These are phyloP conservation scores for Saturnispora galanensis DNA, from an alignment of 805 yeast species.

Conservation along the genomic window DNA sequence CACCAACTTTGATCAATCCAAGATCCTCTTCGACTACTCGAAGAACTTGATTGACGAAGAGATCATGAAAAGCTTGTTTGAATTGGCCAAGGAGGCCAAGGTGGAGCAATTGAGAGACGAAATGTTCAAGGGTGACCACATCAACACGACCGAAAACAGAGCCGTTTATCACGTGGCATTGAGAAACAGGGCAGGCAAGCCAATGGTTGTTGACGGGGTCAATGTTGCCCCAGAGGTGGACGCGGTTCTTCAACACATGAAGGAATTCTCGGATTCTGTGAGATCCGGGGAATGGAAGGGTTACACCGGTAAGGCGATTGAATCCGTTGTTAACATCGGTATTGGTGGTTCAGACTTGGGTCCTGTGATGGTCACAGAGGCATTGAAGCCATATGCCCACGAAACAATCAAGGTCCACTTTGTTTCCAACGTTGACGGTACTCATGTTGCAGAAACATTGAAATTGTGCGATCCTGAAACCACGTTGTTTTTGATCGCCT, in stretches of 20 bases:
- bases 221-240: slow-evolving; percentile 91
- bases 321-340: slow-evolving; percentile 94
- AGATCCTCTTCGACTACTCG: slow-evolving; percentile 89
- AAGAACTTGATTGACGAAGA: slow-evolving; percentile 89
- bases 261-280: slow-evolving; percentile 82
- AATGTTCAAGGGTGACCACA: slow-evolving; percentile 87
- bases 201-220: slow-evolving; percentile 81
- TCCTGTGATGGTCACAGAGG: slow-evolving; percentile 99
- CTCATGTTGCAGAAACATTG: slow-evolving; percentile 88
- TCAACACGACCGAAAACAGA: slow-evolving; percentile 91
- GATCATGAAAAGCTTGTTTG: slow-evolving; percentile 53
- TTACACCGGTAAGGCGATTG: slow-evolving; percentile 88
- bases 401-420: slow-evolving; percentile 74
- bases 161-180: slow-evolving; percentile 97
- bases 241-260: slow-evolving; percentile 88
- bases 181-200: slow-evolving; percentile 81
- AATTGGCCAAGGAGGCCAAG: slow-evolving; percentile 83
- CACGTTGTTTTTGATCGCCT: slow-evolving; percentile 84
- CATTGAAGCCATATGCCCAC: slow-evolving; percentile 80
- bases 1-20: slow-evolving; percentile 75
- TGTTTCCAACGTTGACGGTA: slow-evolving; percentile 98
- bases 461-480: slow-evolving; percentile 77
- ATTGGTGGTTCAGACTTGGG: slow-evolving; percentile 99
- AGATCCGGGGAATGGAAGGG: slow-evolving; percentile 96
- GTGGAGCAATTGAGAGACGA: slow-evolving; percentile 81